A percentile compares a stretch with the other conserved stretches of the same genome.
These are phyloP conservation scores for Colletotrichum paranaense DNA, from an alignment of 2,329 filamentous ascomycete species.

Conservation along the genomic window DNA sequence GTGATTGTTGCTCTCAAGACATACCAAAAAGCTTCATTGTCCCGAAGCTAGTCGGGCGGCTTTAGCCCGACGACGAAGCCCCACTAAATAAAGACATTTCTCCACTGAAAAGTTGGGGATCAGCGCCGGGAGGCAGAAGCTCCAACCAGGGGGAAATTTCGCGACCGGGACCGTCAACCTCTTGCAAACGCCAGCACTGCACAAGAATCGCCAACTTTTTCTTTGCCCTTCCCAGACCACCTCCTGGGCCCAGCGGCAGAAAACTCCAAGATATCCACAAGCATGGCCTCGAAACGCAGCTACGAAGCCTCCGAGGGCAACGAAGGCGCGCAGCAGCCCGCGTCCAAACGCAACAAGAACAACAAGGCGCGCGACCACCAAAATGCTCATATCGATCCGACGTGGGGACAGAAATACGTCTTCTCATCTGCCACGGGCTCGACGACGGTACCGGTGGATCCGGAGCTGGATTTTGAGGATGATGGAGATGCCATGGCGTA, in stretches of 20 bases:
- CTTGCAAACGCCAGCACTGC: neutral
- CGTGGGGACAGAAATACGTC: conserved; percentile 78
- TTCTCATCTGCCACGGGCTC: conserved; percentile 71
- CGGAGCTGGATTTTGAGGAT: conserved; percentile 75
- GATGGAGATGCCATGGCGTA: conserved; percentile 77
- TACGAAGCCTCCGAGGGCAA: conserved; percentile 44
- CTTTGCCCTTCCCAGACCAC: neutral
- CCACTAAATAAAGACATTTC: neutral
- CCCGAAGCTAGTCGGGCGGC: neutral
- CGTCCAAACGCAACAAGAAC: conserved; percentile 39
- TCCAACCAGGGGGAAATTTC: conserved; percentile 8
- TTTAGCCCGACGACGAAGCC: neutral
- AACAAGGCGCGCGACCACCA: conserved; percentile 53
- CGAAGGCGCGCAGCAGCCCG: conserved; percentile 41
- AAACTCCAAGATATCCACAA: neutral
- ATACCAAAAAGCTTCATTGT: neutral
- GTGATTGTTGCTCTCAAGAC: neutral
- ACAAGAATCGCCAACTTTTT: neutral
- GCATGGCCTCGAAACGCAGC: conserved; percentile 51
- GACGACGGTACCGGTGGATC: conserved; percentile 58
- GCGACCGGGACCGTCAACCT: neutral
- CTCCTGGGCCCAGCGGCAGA: neutral
- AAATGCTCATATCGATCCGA: conserved; percentile 66
- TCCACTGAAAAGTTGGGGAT: conserved; percentile 14
- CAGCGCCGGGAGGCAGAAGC: neutral